Conservation (phyloP, 1,284 basidiomycete species). For the Cutaneotrichosporon cutaneum region DNA sequence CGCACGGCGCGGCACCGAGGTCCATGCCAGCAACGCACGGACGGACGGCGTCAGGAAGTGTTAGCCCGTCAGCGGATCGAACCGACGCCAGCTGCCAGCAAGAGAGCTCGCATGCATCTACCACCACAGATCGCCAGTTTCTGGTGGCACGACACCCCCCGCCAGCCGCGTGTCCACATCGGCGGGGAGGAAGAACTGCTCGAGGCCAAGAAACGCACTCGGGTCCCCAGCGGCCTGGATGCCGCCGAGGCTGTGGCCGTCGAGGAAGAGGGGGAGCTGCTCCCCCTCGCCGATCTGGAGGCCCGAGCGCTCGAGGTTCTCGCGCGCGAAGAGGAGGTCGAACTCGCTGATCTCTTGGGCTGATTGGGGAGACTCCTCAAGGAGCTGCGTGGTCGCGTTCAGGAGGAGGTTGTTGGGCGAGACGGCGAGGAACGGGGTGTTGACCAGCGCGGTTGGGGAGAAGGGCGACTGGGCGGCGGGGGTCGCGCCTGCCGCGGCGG, state of each 20-base stretch:
- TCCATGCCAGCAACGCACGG: too few species aligned
- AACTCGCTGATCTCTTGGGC: conserved; percentile 49
- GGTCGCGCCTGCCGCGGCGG: background rate
- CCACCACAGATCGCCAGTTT: background rate
- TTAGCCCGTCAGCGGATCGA: background rate
- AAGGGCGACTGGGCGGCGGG: conserved; percentile 12
- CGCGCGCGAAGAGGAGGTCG: conserved; percentile 51
- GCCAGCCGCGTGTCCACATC: conserved; percentile 42
- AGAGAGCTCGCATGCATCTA: background rate
- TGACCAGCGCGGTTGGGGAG: conserved; percentile 24
- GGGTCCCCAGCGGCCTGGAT: conserved; percentile 36
- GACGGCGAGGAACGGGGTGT: conserved; percentile 20
- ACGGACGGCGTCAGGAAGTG: too few species aligned
- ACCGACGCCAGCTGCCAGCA: background rate
- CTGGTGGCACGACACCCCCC: conserved; percentile 7
- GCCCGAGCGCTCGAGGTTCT: conserved; percentile 50
- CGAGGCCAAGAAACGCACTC: conserved; percentile 48
- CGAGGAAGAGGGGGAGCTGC: conserved; percentile 51
- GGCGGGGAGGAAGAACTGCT: conserved; percentile 52
- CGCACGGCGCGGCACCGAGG: too few species aligned
- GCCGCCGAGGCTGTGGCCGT: conserved; percentile 49
- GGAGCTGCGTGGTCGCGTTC: conserved; percentile 34
- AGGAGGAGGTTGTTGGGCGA: conserved; percentile 30
- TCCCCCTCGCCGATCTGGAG: conserved; percentile 46
- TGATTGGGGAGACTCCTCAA: conserved; percentile 46